A percentile compares a stretch with the other conserved stretches of the same genome.
These are phyloP conservation scores for Pseudocercospora cruenta DNA, from an alignment of 2,329 filamentous ascomycete species.

Conservation along the genomic window DNA sequence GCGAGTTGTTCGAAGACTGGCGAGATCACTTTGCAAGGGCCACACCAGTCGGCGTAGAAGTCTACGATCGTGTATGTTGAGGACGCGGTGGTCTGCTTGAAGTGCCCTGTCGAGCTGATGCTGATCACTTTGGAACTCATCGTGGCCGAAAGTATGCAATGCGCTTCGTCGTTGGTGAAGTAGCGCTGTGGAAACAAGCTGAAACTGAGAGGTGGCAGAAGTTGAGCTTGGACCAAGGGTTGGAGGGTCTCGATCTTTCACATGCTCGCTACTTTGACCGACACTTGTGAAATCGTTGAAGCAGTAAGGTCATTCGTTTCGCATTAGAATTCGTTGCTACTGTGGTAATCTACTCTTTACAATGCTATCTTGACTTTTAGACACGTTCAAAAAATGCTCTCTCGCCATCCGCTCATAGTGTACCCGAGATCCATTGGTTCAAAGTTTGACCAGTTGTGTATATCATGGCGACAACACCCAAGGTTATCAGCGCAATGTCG, in stretches of 20 bases:
- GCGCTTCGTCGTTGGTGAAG: neutral
- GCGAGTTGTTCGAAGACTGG: constrained; percentile 58
- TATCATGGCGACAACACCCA: constrained; percentile 69
- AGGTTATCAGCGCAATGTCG: constrained; percentile 64
- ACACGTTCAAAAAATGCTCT: neutral
- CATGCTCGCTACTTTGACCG: neutral
- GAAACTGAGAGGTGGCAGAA: neutral
- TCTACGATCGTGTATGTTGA: constrained; percentile 41
- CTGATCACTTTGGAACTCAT: constrained; percentile 36
- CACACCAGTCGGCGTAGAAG: constrained; percentile 55
- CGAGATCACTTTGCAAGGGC: constrained; percentile 59
- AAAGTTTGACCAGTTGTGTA: constrained; percentile 68
- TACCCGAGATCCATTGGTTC: constrained; percentile 34
- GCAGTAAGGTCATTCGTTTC: neutral
- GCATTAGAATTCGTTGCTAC: neutral
- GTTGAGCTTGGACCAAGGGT: neutral
- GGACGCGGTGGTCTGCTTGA: constrained; percentile 36
- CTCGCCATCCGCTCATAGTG: constrained; percentile 10
- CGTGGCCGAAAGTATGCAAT: neutral
- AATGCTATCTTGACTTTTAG: neutral
- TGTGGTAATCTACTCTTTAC: neutral
- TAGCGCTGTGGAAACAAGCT: neutral
- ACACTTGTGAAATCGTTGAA: neutral
- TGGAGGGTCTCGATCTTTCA: neutral
- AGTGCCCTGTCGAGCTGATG: constrained; percentile 38